A percentile compares a stretch with the other conserved stretches of the same genome.
phyloP scores from a whole-genome alignment of 805 yeast species.

The Yarrowia deformans region DNA sequence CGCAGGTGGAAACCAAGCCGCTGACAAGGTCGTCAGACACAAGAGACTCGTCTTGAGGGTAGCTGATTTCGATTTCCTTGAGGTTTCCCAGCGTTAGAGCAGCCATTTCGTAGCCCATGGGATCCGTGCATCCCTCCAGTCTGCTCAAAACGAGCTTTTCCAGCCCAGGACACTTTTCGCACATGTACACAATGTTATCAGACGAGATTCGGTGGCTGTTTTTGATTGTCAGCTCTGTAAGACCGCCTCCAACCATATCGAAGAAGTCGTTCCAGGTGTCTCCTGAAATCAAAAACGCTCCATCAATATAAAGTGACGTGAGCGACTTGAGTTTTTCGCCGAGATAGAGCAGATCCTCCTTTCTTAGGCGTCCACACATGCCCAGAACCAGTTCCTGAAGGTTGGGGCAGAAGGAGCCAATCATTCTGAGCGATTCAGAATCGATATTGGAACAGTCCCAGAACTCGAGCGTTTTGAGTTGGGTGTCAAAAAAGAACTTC shows the following conservation, averaged over 20 bases:
- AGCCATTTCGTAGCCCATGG: conserved; percentile 66
- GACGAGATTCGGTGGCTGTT: conserved; percentile 86
- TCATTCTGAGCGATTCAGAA: conserved; percentile 66
- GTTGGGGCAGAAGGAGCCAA: conserved; percentile 82
- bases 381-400: conserved; percentile 69
- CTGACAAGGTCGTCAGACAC: conserved; percentile 72
- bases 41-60: conserved; percentile 59
- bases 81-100: conserved; percentile 64
- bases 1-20: conserved; percentile 59
- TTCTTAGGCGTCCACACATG: conserved; percentile 94
- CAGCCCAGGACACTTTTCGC: conserved; percentile 64
- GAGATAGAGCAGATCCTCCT: conserved; percentile 72
- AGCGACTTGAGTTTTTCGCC: conserved; percentile 65
- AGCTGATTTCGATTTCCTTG: conserved; percentile 70
- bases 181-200: conserved; percentile 66
- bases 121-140: conserved; percentile 69
- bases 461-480: conserved; percentile 65
- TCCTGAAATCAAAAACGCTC: conserved; percentile 85
- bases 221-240: conserved; percentile 67
- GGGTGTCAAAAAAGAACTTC: conserved; percentile 72
- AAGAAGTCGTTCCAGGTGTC: conserved; percentile 80
- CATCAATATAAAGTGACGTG: conserved; percentile 71
- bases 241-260: conserved; percentile 59
- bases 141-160: conserved; percentile 67
- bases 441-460: conserved; percentile 92